These are phyloP conservation scores for Peribolospora kevripleyi DNA, from an alignment of 768 basidiomycete genomes.

Conservation along the genomic window DNA sequence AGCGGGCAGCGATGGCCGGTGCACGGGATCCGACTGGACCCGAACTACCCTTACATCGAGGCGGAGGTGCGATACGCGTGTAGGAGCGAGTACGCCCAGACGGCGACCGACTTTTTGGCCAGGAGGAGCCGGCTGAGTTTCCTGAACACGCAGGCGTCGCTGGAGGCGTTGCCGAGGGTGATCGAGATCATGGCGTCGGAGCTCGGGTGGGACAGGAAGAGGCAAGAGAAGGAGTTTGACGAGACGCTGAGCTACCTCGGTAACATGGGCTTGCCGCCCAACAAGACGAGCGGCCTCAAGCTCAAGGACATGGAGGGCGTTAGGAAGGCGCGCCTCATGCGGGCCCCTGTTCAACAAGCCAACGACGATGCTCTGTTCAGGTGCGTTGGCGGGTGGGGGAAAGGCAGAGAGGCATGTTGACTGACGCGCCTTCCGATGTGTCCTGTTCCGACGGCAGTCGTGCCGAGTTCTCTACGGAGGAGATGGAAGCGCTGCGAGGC, in stretches of 20 bases:
- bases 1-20: constrained; percentile 67
- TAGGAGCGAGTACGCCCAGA: constrained; percentile 71
- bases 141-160: constrained; percentile 65
- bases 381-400: constrained; percentile 1
- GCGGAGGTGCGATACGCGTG: constrained; percentile 78
- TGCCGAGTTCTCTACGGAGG: constrained; percentile 12
- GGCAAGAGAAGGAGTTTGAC: constrained; percentile 37
- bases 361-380: constrained; percentile 11
- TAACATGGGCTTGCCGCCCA: constrained; percentile 52
- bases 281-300: constrained; percentile 6
- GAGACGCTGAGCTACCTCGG: constrained; percentile 41
- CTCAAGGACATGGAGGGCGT: constrained; percentile 9
- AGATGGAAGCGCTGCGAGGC: constrained; percentile 18
- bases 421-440: not conserved
- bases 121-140: constrained; percentile 77
- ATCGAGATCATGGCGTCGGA: constrained; percentile 79
- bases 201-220: constrained; percentile 43
- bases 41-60: constrained; percentile 68
- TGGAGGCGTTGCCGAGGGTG: constrained; percentile 60
- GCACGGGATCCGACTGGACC: constrained; percentile 46
- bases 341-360: constrained; percentile 4
- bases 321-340: constrained; percentile 12
- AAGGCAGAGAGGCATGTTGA: constrained; percentile 1
- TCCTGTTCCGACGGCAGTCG: constrained; percentile 10
- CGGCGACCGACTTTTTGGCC: constrained; percentile 77